These are phyloP conservation scores for Geopyxis carbonaria DNA, from an alignment of 495 filamentous ascomycete genomes.

Conservation along the genomic window DNA sequence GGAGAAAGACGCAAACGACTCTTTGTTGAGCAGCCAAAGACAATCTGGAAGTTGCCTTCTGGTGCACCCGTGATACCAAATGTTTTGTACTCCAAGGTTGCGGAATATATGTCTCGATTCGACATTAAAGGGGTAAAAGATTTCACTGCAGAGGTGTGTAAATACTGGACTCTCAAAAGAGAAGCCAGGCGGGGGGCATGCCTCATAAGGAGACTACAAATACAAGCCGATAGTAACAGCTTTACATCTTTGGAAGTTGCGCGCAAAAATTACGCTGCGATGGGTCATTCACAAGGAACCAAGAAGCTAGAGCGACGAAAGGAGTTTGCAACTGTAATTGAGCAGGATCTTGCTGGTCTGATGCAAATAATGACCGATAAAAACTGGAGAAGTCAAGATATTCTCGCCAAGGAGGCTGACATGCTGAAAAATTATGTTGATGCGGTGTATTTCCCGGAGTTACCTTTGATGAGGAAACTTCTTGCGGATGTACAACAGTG, in stretches of 20 bases:
- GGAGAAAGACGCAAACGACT: slow-evolving; percentile 57
- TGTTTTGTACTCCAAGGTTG: slow-evolving; percentile 62
- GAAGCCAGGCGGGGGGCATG: slow-evolving; percentile 84
- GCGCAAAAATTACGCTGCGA: slow-evolving; percentile 73
- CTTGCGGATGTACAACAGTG: slow-evolving; percentile 56
- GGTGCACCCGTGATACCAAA: slow-evolving; percentile 88
- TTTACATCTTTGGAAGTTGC: slow-evolving; percentile 96
- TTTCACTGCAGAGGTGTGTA: slow-evolving; percentile 79
- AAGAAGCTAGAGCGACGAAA: slow-evolving; percentile 63
- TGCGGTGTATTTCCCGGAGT: slow-evolving; percentile 75
- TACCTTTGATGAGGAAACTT: slow-evolving; percentile 58
- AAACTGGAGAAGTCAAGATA: slow-evolving; percentile 48
- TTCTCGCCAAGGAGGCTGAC: slow-evolving; percentile 57
- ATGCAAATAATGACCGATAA: slow-evolving; percentile 48
- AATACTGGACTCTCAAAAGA: slow-evolving; percentile 94
- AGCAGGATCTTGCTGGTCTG: slow-evolving; percentile 58
- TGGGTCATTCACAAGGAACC: slow-evolving; percentile 62
- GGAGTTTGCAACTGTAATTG: slow-evolving; percentile 64
- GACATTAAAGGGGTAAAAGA: slow-evolving; percentile 70
- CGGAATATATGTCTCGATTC: slow-evolving; percentile 63
- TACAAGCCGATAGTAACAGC: slow-evolving; percentile 62
- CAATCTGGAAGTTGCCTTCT: slow-evolving; percentile 83
- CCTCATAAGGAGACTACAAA: slow-evolving; percentile 74
- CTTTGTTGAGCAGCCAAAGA: slow-evolving; percentile 36
- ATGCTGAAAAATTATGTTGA: slow-evolving; percentile 62